Base-by-base conservation (phyloP, 1,139 yeast species). In the Geotrichum carabidarum region DNA sequence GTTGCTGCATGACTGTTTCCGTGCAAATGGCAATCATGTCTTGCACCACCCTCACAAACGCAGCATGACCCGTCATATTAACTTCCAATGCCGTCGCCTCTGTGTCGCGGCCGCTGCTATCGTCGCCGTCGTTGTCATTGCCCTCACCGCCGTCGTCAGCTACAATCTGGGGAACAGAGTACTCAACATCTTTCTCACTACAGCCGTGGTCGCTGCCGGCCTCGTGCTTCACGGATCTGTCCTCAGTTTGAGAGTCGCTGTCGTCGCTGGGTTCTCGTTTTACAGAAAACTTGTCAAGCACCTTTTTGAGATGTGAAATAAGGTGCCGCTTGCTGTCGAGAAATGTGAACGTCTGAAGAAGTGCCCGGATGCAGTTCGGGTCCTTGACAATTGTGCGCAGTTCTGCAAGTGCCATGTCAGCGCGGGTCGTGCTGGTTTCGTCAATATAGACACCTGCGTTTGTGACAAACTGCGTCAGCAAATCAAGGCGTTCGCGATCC, bases 401-500 rank as follows among this genome's bases (percentile, higher is more conserved):
- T 14, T 41, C 50, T 2, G 32, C 44, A 14, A 51, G 40, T 17
- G 49, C 47, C 5, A 35, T 18, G 12, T 18, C 34, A n/a, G 31
- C 11, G 27, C 15, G 37, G 2, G 38, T 37, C 2, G 32, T 50
- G 37, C 32, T 31, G 18, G 27, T 17, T 31, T 43, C 34, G 27
- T 36, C 43, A n/a, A 37, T 6, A 11, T 18, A 8, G 6, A 15
- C 40, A 7, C 37, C 44, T 7, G 44, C 44, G 17, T 14, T 40
- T 12, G 27, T 30, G n/a, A 51, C 51, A 35, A 51, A 42, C 30
- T 38, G 9, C 8, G 43, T 46, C 3, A 50, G 32, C 18, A 50
- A 12, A 6, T 50, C 48, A 6, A 50, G 48, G 12, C 54, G 48
- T 22, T 51, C 54, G 17, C 54, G 54, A 17, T 51, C 54, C 4